Percentiles rank a stretch among this genome's conserved stretches.
Evolutionary conservation across 306 rosid species (phyloP).

Genomic region (Lagenaria siceraria): DNA sequence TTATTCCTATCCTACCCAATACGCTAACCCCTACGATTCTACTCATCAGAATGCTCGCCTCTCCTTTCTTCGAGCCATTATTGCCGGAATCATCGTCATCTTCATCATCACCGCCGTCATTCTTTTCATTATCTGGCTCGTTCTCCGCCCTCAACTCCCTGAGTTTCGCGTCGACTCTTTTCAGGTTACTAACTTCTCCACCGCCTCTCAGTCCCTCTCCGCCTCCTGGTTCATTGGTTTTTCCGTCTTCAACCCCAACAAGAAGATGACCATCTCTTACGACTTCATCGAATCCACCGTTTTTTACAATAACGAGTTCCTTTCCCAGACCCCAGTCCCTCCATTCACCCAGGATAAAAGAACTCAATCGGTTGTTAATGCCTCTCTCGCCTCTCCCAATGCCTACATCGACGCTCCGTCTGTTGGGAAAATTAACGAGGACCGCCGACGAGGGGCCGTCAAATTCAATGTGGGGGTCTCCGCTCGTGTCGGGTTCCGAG

Average conservation of each 20-base stretch:
- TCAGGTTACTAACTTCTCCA: slow-evolving; percentile 35
- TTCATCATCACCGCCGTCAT: slow-evolving; percentile 34
- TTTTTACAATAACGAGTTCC: slow-evolving; percentile 11
- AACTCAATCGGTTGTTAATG: slow-evolving; percentile 22
- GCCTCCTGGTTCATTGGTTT: slow-evolving; percentile 48
- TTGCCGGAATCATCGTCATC: slow-evolving; percentile 42
- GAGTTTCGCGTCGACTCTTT: slow-evolving; percentile 35
- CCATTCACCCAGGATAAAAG: slow-evolving; percentile 48
- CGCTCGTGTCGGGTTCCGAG: slow-evolving; percentile 39
- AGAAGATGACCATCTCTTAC: slow-evolving; percentile 50
- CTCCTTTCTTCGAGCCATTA: slow-evolving; percentile 46
- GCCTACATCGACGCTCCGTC: slow-evolving; percentile 9
- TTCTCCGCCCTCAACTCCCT: slow-evolving; percentile 74
- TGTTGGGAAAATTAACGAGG: slow-evolving; percentile 17
- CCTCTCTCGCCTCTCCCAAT: slow-evolving; percentile 25
- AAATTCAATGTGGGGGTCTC: slow-evolving; percentile 34
- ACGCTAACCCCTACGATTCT: slow-evolving; percentile 15
- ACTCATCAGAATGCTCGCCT: slow-evolving; percentile 20
- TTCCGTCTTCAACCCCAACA: slow-evolving; percentile 48
- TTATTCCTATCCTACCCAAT: slow-evolving; percentile 21
- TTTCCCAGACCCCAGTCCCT: slow-evolving; percentile 23
- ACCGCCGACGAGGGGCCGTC: slow-evolving; percentile 25
- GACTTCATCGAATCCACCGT: slow-evolving; percentile 24
- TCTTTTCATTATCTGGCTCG: slow-evolving; percentile 55
- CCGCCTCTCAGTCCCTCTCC: slow-evolving; percentile 25